Evolutionary conservation across 225 moss, liverwort and hornwort species (phyloP).

Genomic region (Bryum argenteum): DNA sequence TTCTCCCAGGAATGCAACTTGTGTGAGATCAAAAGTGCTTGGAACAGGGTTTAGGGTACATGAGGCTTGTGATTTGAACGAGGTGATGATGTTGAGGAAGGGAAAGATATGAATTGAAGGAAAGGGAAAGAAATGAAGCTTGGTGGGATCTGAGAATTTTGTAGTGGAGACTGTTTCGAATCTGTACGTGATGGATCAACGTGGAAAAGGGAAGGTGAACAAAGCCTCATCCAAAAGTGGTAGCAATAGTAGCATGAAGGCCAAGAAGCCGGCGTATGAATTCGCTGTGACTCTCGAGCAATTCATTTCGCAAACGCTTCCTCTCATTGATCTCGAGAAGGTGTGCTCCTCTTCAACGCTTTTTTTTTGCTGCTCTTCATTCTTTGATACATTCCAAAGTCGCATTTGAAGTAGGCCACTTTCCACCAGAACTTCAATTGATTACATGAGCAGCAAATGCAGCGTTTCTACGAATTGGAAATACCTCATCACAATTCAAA

Average conservation of each 20-base stretch:
- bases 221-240: constrained; percentile 37
- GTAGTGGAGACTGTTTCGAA: neutral
- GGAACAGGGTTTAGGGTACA: too few relatives aligned
- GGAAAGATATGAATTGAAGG: too few relatives aligned
- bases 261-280: constrained; percentile 37
- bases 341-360: constrained; percentile 29
- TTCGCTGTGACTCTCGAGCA: constrained; percentile 66
- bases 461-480: neutral
- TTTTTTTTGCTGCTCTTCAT: neutral
- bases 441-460: too few relatives aligned
- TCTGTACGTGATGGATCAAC: constrained; percentile 16
- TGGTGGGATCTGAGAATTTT: neutral
- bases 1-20: too few relatives aligned
- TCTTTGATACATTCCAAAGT: neutral
- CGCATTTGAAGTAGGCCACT: too few relatives aligned
- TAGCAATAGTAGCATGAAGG: constrained; percentile 11
- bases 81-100: too few relatives aligned
- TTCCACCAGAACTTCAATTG: too few relatives aligned
- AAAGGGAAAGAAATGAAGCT: too few relatives aligned
- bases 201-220: constrained; percentile 38
- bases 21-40: too few relatives aligned
- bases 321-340: constrained; percentile 90
- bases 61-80: too few relatives aligned
- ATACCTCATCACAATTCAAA: neutral
- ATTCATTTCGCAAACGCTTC: constrained; percentile 75